Evolutionary conservation across 2,329 filamentous ascomycete genomes (phyloP).

Genomic region (Diaporthe helianthi): DNA sequence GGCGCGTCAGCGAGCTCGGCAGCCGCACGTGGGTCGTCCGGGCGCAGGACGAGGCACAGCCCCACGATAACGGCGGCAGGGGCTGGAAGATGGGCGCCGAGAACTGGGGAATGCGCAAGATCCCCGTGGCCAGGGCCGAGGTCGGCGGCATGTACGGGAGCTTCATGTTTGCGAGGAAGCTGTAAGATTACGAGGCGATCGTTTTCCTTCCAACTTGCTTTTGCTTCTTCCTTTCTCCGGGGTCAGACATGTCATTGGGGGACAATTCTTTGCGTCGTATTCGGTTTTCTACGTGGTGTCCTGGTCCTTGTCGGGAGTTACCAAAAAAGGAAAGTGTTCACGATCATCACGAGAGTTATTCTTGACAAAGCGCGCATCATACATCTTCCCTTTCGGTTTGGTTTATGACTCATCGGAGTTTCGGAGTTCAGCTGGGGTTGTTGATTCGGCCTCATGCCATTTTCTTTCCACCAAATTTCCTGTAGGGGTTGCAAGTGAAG

Average conservation of each 20-base stretch:
- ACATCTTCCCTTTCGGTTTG: neutral
- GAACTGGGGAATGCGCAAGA: slow-evolving; percentile 87
- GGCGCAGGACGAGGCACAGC: slow-evolving; percentile 40
- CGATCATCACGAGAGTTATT: neutral
- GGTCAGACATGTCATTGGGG: neutral
- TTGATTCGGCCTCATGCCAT: neutral
- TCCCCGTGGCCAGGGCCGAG: slow-evolving; percentile 90
- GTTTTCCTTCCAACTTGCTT: neutral
- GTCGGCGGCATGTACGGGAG: slow-evolving; percentile 92
- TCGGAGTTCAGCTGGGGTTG: slow-evolving; percentile 1
- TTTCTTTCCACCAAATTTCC: neutral
- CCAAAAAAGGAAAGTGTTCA: neutral
- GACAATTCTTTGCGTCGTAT: neutral
- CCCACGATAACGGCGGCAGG: slow-evolving; percentile 63
- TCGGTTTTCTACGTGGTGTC: neutral
- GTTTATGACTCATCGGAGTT: neutral
- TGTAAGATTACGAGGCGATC: slow-evolving; percentile 46
- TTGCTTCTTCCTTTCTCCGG: neutral
- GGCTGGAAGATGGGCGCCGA: slow-evolving; percentile 85
- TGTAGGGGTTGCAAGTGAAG: neutral
- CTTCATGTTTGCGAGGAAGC: slow-evolving; percentile 68
- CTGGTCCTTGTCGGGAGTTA: neutral
- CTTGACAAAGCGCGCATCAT: slow-evolving; percentile 11
- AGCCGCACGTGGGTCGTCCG: slow-evolving; percentile 72
- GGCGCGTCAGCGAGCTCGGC: slow-evolving; percentile 75